phyloP scores from a whole-genome alignment of 2,329 filamentous ascomycete genomes.

The Fusarium equiseti region DNA sequence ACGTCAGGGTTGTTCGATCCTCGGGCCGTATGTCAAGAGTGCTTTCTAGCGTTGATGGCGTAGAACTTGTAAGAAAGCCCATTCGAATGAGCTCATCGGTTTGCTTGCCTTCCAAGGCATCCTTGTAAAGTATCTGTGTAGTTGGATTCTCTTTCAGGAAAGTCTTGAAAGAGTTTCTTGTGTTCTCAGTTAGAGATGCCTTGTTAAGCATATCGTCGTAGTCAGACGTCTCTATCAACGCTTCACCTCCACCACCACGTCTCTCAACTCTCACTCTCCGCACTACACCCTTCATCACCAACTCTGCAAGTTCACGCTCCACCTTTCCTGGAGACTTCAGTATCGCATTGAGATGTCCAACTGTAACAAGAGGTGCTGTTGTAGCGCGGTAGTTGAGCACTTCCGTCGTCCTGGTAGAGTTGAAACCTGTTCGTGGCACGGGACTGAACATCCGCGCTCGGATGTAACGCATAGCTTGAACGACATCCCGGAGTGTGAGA shows the following conservation, averaged over 20 bases:
- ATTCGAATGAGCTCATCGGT: constrained; percentile 70
- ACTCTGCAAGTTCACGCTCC: constrained; percentile 75
- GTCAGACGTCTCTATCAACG: constrained; percentile 69
- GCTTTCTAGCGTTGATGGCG: constrained; percentile 49
- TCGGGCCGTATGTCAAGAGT: constrained; percentile 63
- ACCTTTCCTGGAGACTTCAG: constrained; percentile 71
- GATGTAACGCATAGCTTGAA: constrained; percentile 74
- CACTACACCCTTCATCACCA: constrained; percentile 68
- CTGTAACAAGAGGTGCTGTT: constrained; percentile 73
- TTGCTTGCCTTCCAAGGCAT: constrained; percentile 58
- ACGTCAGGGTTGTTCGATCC: constrained; percentile 67
- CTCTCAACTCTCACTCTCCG: constrained; percentile 73
- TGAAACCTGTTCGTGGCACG: constrained; percentile 73
- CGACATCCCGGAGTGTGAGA: constrained; percentile 69
- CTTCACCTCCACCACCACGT: constrained; percentile 72
- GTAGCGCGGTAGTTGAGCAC: constrained; percentile 70
- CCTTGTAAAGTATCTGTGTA: constrained; percentile 49
- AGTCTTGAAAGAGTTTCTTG: constrained; percentile 64
- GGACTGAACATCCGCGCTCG: constrained; percentile 72
- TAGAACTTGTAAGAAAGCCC: constrained; percentile 73
- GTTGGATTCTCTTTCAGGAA: constrained; percentile 66
- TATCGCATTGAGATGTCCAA: constrained; percentile 74
- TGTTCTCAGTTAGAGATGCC: constrained; percentile 54
- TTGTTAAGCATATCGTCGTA: constrained; percentile 63
- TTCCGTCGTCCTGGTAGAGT: constrained; percentile 71